Percentiles rank a stretch among this genome's conserved stretches.
These are phyloP conservation scores for Hymenoscyphus occultus DNA, from an alignment of 2,329 filamentous ascomycete species.

Conservation along the genomic window DNA sequence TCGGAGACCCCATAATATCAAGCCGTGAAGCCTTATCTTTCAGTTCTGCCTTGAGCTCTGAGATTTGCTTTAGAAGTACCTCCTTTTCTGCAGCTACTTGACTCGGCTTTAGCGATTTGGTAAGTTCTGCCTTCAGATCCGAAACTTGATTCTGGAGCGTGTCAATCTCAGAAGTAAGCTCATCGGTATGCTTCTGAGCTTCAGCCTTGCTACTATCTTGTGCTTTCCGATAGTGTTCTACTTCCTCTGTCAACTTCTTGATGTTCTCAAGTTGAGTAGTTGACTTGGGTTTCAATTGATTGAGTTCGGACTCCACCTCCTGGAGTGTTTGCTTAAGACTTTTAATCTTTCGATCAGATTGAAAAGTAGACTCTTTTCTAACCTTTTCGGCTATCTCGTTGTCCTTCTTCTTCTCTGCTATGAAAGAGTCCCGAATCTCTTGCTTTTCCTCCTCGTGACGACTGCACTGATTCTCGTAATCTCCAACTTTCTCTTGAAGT, in stretches of 20 bases:
- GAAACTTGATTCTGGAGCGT: conserved; percentile 9
- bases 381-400: conserved; percentile 20
- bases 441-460: conserved; percentile 31
- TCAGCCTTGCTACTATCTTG: neutral
- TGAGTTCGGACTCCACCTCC: conserved; percentile 12
- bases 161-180: neutral
- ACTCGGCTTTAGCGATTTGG: neutral
- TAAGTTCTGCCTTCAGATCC: conserved; percentile 11
- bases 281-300: conserved; percentile 11
- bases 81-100: neutral
- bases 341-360: conserved; percentile 21
- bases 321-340: conserved; percentile 19
- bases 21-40: neutral
- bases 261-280: neutral
- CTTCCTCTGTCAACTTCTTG: neutral
- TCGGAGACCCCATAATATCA: neutral
- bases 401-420: conserved; percentile 23
- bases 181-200: neutral
- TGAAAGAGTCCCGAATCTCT: conserved; percentile 19
- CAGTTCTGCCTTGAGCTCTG: neutral
- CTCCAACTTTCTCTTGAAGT: conserved; percentile 17
- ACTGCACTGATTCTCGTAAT: conserved; percentile 26
- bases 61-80: neutral
- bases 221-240: neutral
- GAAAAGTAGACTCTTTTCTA: conserved; percentile 17